Base-by-base conservation (phyloP, 208 protist genomes). In the Porcisia deanei region DNA sequence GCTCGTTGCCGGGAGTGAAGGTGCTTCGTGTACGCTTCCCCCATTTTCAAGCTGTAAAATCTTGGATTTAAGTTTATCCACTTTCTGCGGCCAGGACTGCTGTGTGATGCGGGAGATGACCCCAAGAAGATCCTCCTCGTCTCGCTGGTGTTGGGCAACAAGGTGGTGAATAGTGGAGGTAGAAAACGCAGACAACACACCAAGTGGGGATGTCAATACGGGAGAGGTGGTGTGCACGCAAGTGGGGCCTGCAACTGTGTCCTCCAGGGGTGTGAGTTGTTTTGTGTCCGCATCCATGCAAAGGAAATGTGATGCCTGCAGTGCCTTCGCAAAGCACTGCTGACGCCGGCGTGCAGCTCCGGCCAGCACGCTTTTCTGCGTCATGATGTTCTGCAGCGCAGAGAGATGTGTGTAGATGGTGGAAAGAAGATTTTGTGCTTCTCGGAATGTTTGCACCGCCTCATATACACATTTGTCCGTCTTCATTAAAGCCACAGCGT, bases 361-460 rank as follows among this genome's bases (percentile, higher is more conserved):
- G 30, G 81, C 74, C 8, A 92, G 76, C 37, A 76, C 67, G 9
- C 47, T 41, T 41, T 86, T 83, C 77, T 94, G 90, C 6, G 60
- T 73, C 43, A 78, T 84, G 68, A 92, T 86, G 63, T 88, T 94
- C 25, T 74, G 75, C 39, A 94, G 76, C 0, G 90, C 90, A 4
- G 70, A 60, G 37, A 94, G 65, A 63, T 88, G 90, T 2, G 82
- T 71, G 59, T 79, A 75, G 5, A 92, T 47, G 1, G 82, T 81
- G 45, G 79, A 65, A 20, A 92, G 65, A 12, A 92, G 71, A 54
- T 94, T 94, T 64, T 88, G 86, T 66, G 84, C 91, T 69, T 94
- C 88, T 43, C 87, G 84, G 61, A 91, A 94, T 6, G 78, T 82
- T 74, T 94, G 83, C 30, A 94, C 80, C 3, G 82, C 77, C 8